Conservation (phyloP, 257 asterid genomes). For the Sherardia arvensis region DNA sequence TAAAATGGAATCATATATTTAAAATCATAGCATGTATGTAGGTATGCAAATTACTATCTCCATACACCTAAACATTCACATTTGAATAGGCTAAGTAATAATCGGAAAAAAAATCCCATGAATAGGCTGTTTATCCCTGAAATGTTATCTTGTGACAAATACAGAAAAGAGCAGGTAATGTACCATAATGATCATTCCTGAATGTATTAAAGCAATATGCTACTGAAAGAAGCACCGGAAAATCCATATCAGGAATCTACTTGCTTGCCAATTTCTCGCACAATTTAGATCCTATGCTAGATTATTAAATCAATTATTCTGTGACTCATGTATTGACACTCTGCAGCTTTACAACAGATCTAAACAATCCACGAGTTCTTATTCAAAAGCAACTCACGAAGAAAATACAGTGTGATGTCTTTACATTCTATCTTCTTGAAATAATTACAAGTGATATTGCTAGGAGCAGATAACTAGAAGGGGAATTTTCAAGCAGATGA, state of each 20-base stretch:
- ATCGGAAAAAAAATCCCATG: background rate
- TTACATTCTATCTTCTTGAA: background rate
- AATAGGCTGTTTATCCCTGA: background rate
- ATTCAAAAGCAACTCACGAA: background rate
- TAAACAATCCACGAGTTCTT: background rate
- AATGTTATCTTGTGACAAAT: background rate
- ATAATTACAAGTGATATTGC: background rate
- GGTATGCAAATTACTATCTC: background rate
- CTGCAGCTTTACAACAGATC: background rate
- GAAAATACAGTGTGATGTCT: background rate
- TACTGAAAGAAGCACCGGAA: background rate
- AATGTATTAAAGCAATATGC: background rate
- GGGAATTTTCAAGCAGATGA: background rate
- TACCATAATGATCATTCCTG: background rate
- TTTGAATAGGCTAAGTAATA: background rate
- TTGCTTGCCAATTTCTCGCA: background rate
- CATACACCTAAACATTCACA: background rate
- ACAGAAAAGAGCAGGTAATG: background rate
- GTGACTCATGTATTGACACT: background rate
- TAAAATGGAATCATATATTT: conserved; percentile 1
- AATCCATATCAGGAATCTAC: background rate
- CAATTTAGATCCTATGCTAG: background rate
- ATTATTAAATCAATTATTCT: background rate
- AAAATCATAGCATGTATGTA: background rate
- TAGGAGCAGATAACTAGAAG: background rate